Percentiles rank a stretch among this genome's conserved stretches.
Conservation (phyloP, 23 red algal genomes). For the Gracilariopsis chorda region DNA sequence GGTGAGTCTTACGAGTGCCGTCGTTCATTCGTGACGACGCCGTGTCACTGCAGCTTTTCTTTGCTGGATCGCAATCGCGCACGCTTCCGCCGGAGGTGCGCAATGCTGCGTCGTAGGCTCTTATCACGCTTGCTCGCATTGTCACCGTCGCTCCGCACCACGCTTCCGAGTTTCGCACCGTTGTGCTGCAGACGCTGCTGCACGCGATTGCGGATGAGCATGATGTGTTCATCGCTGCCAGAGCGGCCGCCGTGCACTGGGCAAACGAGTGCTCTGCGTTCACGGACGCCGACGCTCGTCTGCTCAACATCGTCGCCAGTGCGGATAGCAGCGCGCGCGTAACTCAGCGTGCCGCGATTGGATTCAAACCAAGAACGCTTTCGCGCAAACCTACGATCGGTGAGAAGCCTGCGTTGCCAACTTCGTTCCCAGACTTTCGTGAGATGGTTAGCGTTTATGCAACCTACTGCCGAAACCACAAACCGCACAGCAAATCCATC, state of each 20-base stretch:
- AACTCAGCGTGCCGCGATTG: neutral
- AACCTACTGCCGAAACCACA: neutral
- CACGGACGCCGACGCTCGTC: constrained; percentile 20
- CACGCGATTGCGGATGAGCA: neutral
- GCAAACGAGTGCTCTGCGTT: constrained; percentile 65
- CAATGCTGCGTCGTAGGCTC: constrained; percentile 37
- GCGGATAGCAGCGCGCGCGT: constrained; percentile 14
- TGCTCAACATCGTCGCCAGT: constrained; percentile 50
- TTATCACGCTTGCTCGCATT: constrained; percentile 31
- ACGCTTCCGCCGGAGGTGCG: constrained; percentile 26
- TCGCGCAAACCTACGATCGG: neutral
- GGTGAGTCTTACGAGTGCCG: constrained; percentile 28
- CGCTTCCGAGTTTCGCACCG: neutral
- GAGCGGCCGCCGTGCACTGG: constrained; percentile 63
- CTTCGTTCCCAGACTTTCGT: neutral
- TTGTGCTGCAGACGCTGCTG: constrained; percentile 2
- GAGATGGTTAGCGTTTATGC: neutral
- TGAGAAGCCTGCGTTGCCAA: neutral
- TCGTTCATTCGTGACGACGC: neutral
- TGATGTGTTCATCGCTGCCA: constrained; percentile 6
- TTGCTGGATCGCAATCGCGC: neutral
- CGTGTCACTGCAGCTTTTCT: constrained; percentile 27
- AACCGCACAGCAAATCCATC: neutral
- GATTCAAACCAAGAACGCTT: neutral
- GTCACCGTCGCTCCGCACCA: neutral